Base-by-base conservation (phyloP, 2,329 filamentous ascomycete species). In the Periconia sp. region DNA sequence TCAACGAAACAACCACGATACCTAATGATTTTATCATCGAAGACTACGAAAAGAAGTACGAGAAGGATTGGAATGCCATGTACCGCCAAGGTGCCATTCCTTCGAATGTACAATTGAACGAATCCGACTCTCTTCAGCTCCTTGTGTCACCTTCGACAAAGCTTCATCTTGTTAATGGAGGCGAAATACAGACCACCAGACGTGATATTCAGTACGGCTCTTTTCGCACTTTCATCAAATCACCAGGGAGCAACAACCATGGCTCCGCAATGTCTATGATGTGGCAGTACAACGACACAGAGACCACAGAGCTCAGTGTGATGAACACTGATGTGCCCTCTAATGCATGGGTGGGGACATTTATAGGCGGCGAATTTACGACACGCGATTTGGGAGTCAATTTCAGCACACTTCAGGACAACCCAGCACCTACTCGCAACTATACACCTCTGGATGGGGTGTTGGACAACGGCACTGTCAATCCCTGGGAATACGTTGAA, bases 191-290 rank as follows among this genome's bases (percentile, higher is more conserved):
- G 17, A 76, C 73, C 4, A 46, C 63, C 17, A 61, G 76, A 24
- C 69, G 71, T 26, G 76, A 78, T 46, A 77, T 78, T 15, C 66
- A 74, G 23, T 75, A 74, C 65, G 76, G 75, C 34, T 73, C 74
- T 8, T 78, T 78, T 48, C 66, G 73, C 18, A 62, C 69, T 1
- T 63, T 70, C 17, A 67, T 78, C 60, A 69, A 69, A 38, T 67
- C 72, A n/a, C 66, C 75, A 4, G 57, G 53, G 21, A 55, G 54
- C 13, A 66, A 58, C 18, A 54, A 56, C 10, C 52, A 64, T 17
- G 76, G 76, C 4, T 74, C 68, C 30, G 73, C 74, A 3, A 61
- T 78, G 46, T 73, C 73, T 1, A 76, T 78, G 73, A 64, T 68
- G 42, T 57, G 76, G 46, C 52, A 72, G 30, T 74, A 73, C 61